phyloP scores from a whole-genome alignment of 2,329 filamentous ascomycete genomes.

The Plenodomus biglobosus region DNA sequence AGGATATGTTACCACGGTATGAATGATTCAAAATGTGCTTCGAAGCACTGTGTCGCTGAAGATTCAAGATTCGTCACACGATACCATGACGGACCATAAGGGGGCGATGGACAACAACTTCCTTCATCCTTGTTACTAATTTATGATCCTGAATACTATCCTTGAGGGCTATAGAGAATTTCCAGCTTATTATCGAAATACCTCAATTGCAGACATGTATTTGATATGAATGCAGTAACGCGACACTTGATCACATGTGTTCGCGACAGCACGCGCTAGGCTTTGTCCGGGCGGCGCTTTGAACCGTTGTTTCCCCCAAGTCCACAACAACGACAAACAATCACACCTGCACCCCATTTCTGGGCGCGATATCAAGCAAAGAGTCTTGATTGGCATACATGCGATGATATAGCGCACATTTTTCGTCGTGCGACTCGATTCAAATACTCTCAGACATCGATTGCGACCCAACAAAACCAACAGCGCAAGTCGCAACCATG shows the following conservation, averaged over 20 bases:
- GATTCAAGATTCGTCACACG: too few species aligned
- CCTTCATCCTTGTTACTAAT: too few species aligned
- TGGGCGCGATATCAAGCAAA: background rate
- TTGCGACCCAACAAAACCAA: slow-evolving; percentile 18
- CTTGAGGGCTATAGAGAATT: too few species aligned
- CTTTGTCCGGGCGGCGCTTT: slow-evolving; percentile 14
- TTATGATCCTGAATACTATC: too few species aligned
- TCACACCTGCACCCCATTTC: background rate
- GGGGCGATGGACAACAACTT: too few species aligned
- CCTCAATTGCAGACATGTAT: background rate
- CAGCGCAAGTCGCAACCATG: slow-evolving; percentile 15
- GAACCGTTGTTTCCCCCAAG: slow-evolving; percentile 7
- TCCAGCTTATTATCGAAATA: too few species aligned
- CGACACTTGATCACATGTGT: background rate
- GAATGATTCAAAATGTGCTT: too few species aligned
- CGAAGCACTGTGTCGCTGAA: too few species aligned
- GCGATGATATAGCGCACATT: slow-evolving; percentile 1
- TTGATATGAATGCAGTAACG: background rate
- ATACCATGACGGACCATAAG: too few species aligned
- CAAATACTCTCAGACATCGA: background rate
- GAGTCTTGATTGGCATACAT: background rate
- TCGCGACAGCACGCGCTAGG: slow-evolving; percentile 17
- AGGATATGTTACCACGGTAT: too few species aligned
- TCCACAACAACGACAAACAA: slow-evolving; percentile 11
- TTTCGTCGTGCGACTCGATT: background rate